These are phyloP conservation scores for Trametes hirsuta DNA, from an alignment of 1,284 basidiomycete genomes.

Conservation along the genomic window DNA sequence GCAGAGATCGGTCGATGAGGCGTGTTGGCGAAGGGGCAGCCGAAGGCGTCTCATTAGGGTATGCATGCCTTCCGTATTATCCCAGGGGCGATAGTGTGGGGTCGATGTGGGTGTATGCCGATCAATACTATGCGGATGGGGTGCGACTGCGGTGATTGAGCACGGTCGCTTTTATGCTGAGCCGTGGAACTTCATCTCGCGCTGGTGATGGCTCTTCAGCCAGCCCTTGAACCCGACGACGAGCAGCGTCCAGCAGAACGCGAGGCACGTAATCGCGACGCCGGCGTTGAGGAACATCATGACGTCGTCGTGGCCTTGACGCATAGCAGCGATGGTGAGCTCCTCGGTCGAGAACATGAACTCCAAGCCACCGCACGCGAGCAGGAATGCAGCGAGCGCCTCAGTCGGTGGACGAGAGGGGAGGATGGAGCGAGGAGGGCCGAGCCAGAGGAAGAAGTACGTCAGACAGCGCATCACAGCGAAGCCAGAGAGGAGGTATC, in stretches of 20 bases:
- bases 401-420: constrained; percentile 96
- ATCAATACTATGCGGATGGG: not conserved
- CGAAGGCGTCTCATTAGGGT: constrained; percentile 14
- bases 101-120: not conserved
- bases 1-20: not conserved
- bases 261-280: constrained; percentile 81
- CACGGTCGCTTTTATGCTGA: constrained; percentile 37
- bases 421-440: constrained; percentile 73
- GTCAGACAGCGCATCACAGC: constrained; percentile 81
- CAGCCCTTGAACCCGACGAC: constrained; percentile 82
- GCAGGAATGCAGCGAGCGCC: constrained; percentile 85
- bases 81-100: not conserved
- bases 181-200: constrained; percentile 46
- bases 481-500: constrained; percentile 85
- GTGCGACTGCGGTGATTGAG: not conserved
- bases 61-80: constrained; percentile 13
- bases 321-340: constrained; percentile 90
- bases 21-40: not conserved
- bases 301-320: constrained; percentile 85
- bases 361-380: constrained; percentile 86
- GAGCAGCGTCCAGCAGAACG: constrained; percentile 78
- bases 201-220: constrained; percentile 57
- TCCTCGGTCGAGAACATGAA: constrained; percentile 96
- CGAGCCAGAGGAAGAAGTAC: constrained; percentile 94
- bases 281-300: constrained; percentile 87